A percentile compares a stretch with the other conserved stretches of the same genome.
These are phyloP conservation scores for Cladobotryum protrusum DNA, from an alignment of 2,329 filamentous ascomycete species.

Conservation along the genomic window DNA sequence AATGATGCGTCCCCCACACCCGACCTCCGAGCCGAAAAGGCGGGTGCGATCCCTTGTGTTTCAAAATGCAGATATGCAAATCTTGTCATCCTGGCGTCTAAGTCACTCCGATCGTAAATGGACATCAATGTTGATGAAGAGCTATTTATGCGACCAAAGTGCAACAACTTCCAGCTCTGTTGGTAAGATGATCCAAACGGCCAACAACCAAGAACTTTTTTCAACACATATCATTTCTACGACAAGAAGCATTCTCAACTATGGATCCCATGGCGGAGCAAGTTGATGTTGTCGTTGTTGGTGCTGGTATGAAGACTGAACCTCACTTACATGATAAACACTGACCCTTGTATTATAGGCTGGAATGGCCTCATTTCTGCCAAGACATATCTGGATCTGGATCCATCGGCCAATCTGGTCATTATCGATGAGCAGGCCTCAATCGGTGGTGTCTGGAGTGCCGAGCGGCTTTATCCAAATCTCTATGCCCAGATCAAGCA, in stretches of 20 bases:
- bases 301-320: constrained; percentile 8
- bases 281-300: constrained; percentile 13
- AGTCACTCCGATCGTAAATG: no score
- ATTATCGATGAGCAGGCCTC: constrained; percentile 19
- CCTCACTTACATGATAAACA: background rate
- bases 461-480: constrained; percentile 23
- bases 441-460: constrained; percentile 22
- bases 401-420: constrained; percentile 18
- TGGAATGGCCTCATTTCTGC: constrained; percentile 24
- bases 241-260: background rate
- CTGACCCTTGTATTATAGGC: constrained; percentile 11
- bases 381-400: constrained; percentile 22
- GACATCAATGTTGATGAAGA: no score
- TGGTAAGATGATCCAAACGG: no score
- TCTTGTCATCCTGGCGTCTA: no score
- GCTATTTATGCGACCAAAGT: no score
- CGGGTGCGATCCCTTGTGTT: no score
- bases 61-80: no score
- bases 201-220: no score
- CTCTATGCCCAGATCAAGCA: constrained; percentile 28
- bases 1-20: no score
- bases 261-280: constrained; percentile 2
- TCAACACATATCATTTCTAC: background rate
- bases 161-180: no score
- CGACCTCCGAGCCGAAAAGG: no score